phyloP scores from a whole-genome alignment of 306 rosid genomes.

The Chamaecrista fasciculata region DNA sequence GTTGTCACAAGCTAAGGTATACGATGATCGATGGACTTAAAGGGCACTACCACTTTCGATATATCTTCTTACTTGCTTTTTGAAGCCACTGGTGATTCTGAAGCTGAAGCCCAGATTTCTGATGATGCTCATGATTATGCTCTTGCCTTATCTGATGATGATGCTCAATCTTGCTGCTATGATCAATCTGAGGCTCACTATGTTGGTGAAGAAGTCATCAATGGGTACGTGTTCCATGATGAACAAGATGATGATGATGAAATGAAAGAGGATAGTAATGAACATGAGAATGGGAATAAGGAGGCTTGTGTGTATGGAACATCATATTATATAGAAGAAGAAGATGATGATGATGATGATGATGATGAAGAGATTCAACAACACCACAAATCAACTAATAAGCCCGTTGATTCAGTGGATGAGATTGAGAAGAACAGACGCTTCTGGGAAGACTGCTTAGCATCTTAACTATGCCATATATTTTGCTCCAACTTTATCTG shows the following conservation, averaged over 20 bases:
- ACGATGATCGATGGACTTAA: constrained; percentile 27
- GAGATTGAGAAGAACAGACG: constrained; percentile 77
- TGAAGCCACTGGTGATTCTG: constrained; percentile 87
- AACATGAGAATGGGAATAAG: too few species aligned
- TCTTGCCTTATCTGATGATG: constrained; percentile 34
- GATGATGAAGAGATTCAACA: constrained; percentile 36
- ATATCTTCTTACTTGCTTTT: constrained; percentile 52
- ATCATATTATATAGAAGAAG: too few species aligned
- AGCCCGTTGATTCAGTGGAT: constrained; percentile 62
- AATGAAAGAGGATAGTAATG: constrained; percentile 23
- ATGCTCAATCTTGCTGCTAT: constrained; percentile 76
- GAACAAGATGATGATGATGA: constrained; percentile 12
- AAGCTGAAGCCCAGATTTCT: constrained; percentile 56
- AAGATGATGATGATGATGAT: constrained; percentile 21
- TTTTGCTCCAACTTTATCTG: not conserved
- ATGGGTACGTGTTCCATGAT: constrained; percentile 19
- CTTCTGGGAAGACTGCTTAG: constrained; percentile 96
- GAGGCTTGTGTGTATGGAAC: constrained; percentile 24
- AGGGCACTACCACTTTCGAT: constrained; percentile 25
- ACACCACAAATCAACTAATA: constrained; percentile 47
- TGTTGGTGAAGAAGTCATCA: constrained; percentile 32
- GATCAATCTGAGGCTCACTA: constrained; percentile 33
- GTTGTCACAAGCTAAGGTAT: not conserved
- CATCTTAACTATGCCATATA: constrained; percentile 42
- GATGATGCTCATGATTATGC: constrained; percentile 23